phyloP scores from a whole-genome alignment of 2,329 filamentous ascomycete genomes.

The Orbilia brochopaga region DNA sequence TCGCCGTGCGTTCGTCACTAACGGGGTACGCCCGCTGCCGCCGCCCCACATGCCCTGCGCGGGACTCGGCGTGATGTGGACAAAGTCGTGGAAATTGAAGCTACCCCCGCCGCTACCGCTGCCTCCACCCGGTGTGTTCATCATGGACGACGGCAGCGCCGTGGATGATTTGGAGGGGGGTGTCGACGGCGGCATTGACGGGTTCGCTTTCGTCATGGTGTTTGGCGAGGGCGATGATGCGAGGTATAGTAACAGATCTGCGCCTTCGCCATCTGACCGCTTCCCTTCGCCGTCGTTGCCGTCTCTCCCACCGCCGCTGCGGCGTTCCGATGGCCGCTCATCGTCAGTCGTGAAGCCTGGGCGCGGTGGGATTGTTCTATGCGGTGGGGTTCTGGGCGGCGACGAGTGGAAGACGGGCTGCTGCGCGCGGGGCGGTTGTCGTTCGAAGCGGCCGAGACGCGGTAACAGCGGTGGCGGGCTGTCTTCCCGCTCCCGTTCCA shows the following conservation, averaged over 20 bases:
- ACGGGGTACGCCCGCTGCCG: conserved; percentile 65
- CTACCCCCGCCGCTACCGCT: conserved; percentile 62
- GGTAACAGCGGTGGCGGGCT: conserved; percentile 62
- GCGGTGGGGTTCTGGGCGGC: conserved; percentile 69
- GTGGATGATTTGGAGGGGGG: conserved; percentile 63
- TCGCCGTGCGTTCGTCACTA: conserved; percentile 71
- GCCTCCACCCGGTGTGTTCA: conserved; percentile 76
- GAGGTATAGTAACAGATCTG: conserved; percentile 79
- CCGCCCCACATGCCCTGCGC: conserved; percentile 80
- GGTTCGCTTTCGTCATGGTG: conserved; percentile 59
- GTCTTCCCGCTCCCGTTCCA: conserved; percentile 56
- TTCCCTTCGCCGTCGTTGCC: conserved; percentile 62
- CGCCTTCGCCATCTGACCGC: conserved; percentile 72
- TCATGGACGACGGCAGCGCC: conserved; percentile 80
- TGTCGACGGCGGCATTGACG: conserved; percentile 58
- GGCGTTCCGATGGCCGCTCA: conserved; percentile 65
- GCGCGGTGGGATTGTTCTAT: conserved; percentile 74
- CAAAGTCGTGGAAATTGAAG: conserved; percentile 95
- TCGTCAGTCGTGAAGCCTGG: conserved; percentile 76
- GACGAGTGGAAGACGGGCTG: conserved; percentile 65
- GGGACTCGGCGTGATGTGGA: conserved; percentile 95
- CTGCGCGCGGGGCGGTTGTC: background rate
- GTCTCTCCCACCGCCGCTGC: conserved; percentile 24
- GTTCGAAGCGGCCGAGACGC: conserved; percentile 65
- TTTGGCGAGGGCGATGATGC: conserved; percentile 90